These are phyloP conservation scores for Globisporangium takayamanum DNA, from an alignment of 352 stramenopile species.

Conservation along the genomic window DNA sequence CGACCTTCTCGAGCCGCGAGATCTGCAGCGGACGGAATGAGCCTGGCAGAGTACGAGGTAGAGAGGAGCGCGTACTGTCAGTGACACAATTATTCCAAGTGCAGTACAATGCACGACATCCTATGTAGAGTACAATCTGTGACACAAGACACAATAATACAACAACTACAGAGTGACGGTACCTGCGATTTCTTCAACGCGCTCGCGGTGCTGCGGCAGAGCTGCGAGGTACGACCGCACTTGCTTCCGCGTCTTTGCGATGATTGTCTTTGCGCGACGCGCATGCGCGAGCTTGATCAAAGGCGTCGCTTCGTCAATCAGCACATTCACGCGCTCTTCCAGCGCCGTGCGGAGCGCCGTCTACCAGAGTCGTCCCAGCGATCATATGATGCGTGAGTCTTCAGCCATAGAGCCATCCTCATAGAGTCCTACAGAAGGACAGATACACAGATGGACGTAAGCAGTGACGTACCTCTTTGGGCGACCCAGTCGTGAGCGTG, in stretches of 20 bases:
- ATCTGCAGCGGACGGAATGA: conserved; percentile 21
- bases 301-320: conserved; percentile 38
- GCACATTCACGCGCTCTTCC: conserved; percentile 22
- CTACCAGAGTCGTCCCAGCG: conserved; percentile 1
- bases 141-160: not conserved
- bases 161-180: not conserved
- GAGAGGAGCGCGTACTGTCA: not conserved
- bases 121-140: too few species aligned
- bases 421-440: too few species aligned
- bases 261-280: conserved; percentile 21
- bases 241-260: conserved; percentile 35
- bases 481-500: conserved; percentile 19
- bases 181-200: conserved; percentile 13
- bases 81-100: not conserved
- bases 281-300: conserved; percentile 28
- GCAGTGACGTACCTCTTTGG: conserved; percentile 7
- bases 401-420: too few species aligned
- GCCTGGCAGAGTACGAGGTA: not conserved
- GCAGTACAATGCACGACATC: not conserved
- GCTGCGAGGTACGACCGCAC: conserved; percentile 31
- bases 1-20: conserved; percentile 39
- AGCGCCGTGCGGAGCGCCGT: conserved; percentile 15
- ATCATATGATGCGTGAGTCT: not conserved
- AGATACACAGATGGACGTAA: too few species aligned
- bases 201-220: conserved; percentile 22